A percentile compares a stretch with the other conserved stretches of the same genome.
Conservation (phyloP, 1,284 basidiomycete species). For the Ceratobasidium sp. region DNA sequence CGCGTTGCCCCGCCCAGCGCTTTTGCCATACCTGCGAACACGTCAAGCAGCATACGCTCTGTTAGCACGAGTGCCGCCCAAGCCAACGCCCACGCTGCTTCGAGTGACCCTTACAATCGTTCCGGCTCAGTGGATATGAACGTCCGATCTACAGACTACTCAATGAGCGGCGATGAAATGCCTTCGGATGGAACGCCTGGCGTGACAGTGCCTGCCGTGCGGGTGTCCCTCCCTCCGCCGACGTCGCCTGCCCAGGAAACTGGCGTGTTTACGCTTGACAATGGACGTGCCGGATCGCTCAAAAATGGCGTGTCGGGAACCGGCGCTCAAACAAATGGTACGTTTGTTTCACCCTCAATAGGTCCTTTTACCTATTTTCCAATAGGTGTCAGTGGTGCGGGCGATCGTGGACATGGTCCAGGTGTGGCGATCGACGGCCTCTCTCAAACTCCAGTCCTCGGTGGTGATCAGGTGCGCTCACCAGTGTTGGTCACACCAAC, state of each 20-base stretch:
- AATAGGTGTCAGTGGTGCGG: constrained; percentile 8
- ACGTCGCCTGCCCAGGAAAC: neutral
- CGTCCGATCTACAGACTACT: neutral
- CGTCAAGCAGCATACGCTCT: constrained; percentile 2
- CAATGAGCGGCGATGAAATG: constrained; percentile 11
- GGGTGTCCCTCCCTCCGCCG: constrained; percentile 14
- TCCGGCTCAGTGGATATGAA: neutral
- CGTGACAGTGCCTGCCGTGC: constrained; percentile 24
- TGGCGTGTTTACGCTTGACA: constrained; percentile 1
- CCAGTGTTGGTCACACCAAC: constrained; percentile 35
- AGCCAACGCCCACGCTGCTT: neutral
- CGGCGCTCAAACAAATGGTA: neutral
- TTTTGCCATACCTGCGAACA: constrained; percentile 1
- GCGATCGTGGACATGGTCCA: neutral
- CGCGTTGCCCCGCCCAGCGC: constrained; percentile 37
- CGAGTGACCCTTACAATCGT: neutral
- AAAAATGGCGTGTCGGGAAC: neutral
- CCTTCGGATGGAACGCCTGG: neutral
- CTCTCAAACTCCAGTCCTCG: neutral
- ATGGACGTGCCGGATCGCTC: neutral
- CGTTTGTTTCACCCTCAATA: neutral
- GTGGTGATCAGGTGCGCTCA: constrained; percentile 14
- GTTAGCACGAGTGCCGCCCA: constrained; percentile 11
- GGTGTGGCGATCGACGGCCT: neutral
- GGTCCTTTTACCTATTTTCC: neutral